Conservation (phyloP, 177 flowering plant species). For the Tripterygium wilfordii region DNA sequence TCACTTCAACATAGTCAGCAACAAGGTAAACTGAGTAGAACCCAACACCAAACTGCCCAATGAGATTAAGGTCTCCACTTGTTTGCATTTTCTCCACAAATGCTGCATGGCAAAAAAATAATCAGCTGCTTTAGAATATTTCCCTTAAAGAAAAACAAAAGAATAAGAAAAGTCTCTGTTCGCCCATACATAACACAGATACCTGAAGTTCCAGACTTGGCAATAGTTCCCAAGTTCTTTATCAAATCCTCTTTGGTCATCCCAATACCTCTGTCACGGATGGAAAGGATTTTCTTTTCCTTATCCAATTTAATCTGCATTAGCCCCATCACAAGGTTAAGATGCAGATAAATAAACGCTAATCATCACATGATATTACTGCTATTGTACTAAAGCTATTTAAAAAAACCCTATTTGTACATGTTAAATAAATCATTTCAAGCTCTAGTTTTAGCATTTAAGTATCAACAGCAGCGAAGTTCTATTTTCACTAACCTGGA, state of each 20-base stretch:
- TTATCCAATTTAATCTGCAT: constrained; percentile 93
- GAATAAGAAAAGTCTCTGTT: background rate
- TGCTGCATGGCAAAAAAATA: constrained; percentile 40
- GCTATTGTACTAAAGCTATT: too few species aligned
- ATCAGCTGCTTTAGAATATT: background rate
- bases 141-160: background rate
- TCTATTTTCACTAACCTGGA: constrained; percentile 69
- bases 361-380: too few species aligned
- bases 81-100: constrained; percentile 96
- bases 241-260: constrained; percentile 98
- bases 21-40: constrained; percentile 97
- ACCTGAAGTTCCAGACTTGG: constrained; percentile 99
- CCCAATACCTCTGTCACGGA: constrained; percentile 95
- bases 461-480: too few species aligned
- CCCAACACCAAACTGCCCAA: constrained; percentile 99
- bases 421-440: too few species aligned
- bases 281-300: constrained; percentile 81
- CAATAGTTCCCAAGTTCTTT: constrained; percentile 96
- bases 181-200: constrained; percentile 1
- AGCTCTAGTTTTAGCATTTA: too few species aligned
- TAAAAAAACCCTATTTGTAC: too few species aligned
- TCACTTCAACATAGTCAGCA: constrained; percentile 95
- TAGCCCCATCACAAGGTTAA: background rate
- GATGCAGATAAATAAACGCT: too few species aligned
- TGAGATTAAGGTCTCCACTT: constrained; percentile 89